Conservation (phyloP, 2,329 filamentous ascomycete species). For the Salinomyces thailandicus region DNA sequence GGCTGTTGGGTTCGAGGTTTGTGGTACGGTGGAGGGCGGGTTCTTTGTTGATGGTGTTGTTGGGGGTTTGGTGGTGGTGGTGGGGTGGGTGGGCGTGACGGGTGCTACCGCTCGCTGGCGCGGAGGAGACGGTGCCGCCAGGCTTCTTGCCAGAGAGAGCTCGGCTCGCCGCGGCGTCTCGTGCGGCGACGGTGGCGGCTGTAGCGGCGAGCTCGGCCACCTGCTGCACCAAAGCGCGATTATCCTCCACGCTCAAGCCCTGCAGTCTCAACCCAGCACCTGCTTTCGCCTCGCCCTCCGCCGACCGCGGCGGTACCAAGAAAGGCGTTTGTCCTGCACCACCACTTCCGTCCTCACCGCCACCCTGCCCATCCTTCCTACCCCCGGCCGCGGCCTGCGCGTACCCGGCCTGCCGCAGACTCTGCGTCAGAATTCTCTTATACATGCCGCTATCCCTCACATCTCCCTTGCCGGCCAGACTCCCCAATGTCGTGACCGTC, state of each 20-base stretch:
- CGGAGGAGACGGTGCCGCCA: constrained; percentile 5
- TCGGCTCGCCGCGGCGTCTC: constrained; percentile 47
- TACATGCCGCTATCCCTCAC: constrained; percentile 84
- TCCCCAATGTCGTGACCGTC: constrained; percentile 16
- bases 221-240: constrained; percentile 67
- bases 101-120: neutral
- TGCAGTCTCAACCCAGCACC: constrained; percentile 35
- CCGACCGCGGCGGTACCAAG: constrained; percentile 61
- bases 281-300: constrained; percentile 33
- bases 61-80: neutral
- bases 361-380: constrained; percentile 10
- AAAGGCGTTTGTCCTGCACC: constrained; percentile 34
- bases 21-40: constrained; percentile 4
- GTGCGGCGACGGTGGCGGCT: constrained; percentile 74
- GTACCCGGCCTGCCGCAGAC: constrained; percentile 71
- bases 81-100: constrained; percentile 9
- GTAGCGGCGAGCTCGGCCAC: constrained; percentile 91
- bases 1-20: constrained; percentile 4
- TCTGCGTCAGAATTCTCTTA: constrained; percentile 86
- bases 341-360: constrained; percentile 5
- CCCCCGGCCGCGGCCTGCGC: constrained; percentile 39
- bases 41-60: neutral
- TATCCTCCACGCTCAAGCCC: constrained; percentile 72
- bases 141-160: neutral
- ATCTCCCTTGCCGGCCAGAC: constrained; percentile 50